phyloP scores from a whole-genome alignment of 139 green algal species.

The Tetradesmus lagerheimii region DNA sequence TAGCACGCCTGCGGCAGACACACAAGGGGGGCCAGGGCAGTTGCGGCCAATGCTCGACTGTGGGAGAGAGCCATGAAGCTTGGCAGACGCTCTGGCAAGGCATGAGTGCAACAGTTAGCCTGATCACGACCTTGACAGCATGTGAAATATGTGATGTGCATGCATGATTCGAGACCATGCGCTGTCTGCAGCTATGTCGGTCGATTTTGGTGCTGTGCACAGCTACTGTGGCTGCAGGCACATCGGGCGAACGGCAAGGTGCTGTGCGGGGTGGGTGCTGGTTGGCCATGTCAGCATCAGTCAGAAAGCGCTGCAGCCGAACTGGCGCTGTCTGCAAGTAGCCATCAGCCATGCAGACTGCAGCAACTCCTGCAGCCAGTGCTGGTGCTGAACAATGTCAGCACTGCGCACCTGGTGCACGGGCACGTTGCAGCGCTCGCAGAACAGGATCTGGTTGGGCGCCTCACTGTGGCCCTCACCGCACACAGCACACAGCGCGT shows the following conservation, averaged over 20 bases:
- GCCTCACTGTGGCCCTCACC: slow-evolving; percentile 76
- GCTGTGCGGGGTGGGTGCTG: too few relatives aligned
- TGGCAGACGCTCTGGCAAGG: too few relatives aligned
- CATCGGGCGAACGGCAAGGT: too few relatives aligned
- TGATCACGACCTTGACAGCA: too few relatives aligned
- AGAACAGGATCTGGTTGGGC: slow-evolving; percentile 93
- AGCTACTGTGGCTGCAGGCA: too few relatives aligned
- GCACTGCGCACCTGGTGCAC: slow-evolving; percentile 84
- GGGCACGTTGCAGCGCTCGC: slow-evolving; percentile 92
- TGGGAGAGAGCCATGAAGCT: too few relatives aligned
- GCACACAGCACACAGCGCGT: slow-evolving; percentile 91
- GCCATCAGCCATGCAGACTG: background rate
- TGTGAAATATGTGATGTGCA: too few relatives aligned
- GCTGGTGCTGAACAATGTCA: background rate
- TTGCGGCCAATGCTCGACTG: background rate
- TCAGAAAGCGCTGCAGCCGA: background rate
- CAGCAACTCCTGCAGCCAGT: background rate
- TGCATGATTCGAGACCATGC: too few relatives aligned
- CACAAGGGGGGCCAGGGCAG: background rate
- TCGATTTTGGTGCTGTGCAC: too few relatives aligned
- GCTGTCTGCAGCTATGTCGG: too few relatives aligned
- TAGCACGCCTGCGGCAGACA: slow-evolving; percentile 58
- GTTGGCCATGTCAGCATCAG: too few relatives aligned
- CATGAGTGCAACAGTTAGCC: too few relatives aligned
- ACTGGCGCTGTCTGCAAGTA: background rate